phyloP scores from a whole-genome alignment of 2,329 filamentous ascomycete genomes.

The Chaetomium sp. region DNA sequence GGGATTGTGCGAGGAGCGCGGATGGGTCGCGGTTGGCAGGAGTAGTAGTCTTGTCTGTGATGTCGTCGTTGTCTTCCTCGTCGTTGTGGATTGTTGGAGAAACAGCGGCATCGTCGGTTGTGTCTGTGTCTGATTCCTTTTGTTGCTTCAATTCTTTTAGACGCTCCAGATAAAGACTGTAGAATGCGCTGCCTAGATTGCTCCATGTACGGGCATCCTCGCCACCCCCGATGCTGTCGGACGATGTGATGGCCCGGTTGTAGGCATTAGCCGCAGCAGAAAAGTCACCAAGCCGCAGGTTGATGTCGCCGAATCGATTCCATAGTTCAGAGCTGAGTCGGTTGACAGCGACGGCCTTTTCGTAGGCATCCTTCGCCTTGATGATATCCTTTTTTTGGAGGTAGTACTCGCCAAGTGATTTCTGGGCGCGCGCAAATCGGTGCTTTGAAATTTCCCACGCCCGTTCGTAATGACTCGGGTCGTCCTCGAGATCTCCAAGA shows the following conservation, averaged over 20 bases:
- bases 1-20: conserved; percentile 63
- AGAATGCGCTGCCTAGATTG: conserved; percentile 80
- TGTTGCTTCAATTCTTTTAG: conserved; percentile 33
- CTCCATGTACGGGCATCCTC: conserved; percentile 90
- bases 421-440: conserved; percentile 80
- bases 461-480: conserved; percentile 68
- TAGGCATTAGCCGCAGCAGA: conserved; percentile 78
- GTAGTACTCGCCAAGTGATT: conserved; percentile 75
- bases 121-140: conserved; percentile 14
- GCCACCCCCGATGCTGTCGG: conserved; percentile 61
- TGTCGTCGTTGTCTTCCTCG: too few species aligned
- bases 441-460: conserved; percentile 81
- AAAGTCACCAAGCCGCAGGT: conserved; percentile 70
- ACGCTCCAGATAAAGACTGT: conserved; percentile 57
- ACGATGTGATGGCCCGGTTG: conserved; percentile 65
- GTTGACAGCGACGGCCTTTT: conserved; percentile 69
- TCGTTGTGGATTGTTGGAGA: too few species aligned
- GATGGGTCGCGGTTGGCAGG: conserved; percentile 42
- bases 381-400: conserved; percentile 59
- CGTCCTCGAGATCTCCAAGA: conserved; percentile 77
- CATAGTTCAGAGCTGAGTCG: conserved; percentile 76
- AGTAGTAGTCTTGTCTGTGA: not conserved
- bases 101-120: conserved; percentile 25
- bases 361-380: conserved; percentile 71
- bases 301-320: conserved; percentile 85